Percentiles rank a stretch among this genome's conserved stretches.
These are phyloP conservation scores for Ajuga chamaepitys DNA, from an alignment of 257 asterid species.

Conservation along the genomic window DNA sequence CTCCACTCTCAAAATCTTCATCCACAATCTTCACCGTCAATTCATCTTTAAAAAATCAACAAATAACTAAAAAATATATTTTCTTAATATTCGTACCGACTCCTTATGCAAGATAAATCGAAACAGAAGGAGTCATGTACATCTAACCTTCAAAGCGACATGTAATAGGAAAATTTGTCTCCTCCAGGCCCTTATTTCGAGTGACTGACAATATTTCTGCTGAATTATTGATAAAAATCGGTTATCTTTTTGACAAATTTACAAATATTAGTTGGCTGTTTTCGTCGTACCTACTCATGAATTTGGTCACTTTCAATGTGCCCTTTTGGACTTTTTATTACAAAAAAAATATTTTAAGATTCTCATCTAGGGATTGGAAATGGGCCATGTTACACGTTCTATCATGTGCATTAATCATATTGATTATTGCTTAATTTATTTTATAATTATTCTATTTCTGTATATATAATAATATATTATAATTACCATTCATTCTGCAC, in stretches of 20 bases:
- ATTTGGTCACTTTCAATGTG: conserved; percentile 26
- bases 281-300: conserved; percentile 18
- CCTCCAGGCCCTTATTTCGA: conserved; percentile 3
- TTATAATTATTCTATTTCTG: too few species aligned
- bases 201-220: conserved; percentile 1
- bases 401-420: conserved; percentile 21
- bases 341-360: conserved; percentile 9
- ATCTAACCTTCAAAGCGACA: neutral
- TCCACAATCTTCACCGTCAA: too few species aligned
- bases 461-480: neutral
- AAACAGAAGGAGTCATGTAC: neutral
- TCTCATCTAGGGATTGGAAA: neutral
- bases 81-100: too few species aligned
- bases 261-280: neutral
- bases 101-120: too few species aligned
- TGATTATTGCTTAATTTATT: conserved; percentile 7
- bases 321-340: conserved; percentile 29
- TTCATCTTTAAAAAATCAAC: too few species aligned
- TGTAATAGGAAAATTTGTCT: neutral
- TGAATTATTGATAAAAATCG: conserved; percentile 1
- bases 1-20: too few species aligned
- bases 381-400: conserved; percentile 33
- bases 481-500: neutral
- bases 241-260: conserved; percentile 12
- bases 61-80: too few species aligned